These are phyloP conservation scores for Tetrahymena elliotti DNA, from an alignment of 73 alveolate genomes.

Conservation along the genomic window DNA sequence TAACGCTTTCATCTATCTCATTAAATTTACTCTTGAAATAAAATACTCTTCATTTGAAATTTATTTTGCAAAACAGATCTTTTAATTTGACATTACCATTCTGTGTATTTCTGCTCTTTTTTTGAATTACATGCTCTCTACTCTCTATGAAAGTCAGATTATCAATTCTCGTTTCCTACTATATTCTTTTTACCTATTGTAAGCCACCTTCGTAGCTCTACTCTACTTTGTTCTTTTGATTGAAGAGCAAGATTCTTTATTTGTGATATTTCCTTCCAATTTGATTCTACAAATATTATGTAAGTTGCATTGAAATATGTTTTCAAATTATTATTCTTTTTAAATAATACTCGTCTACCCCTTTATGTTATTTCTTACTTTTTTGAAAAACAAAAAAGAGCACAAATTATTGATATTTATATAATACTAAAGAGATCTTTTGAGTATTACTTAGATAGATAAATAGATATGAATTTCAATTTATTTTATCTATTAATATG, in stretches of 20 bases:
- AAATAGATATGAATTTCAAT: neutral
- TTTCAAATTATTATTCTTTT: neutral
- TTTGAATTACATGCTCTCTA: neutral
- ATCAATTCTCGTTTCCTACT: neutral
- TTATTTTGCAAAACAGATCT: neutral
- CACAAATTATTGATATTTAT: too few species aligned
- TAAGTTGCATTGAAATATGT: neutral
- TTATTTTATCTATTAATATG: neutral
- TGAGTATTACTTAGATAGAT: neutral
- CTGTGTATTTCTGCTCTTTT: neutral
- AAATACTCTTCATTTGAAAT: neutral
- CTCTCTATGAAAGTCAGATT: neutral
- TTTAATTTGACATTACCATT: neutral
- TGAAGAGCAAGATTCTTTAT: neutral
- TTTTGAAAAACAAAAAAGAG: too few species aligned
- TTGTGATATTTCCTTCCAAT: neutral
- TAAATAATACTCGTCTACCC: neutral
- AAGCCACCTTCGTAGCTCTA: neutral
- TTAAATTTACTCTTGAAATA: neutral
- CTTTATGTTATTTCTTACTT: too few species aligned
- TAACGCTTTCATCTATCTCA: neutral
- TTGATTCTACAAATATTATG: neutral
- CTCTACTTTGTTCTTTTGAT: neutral
- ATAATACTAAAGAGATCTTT: neutral
- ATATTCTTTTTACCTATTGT: neutral